Evolutionary conservation across 805 yeast species (phyloP).

Genomic region (Candida sonorensis): DNA sequence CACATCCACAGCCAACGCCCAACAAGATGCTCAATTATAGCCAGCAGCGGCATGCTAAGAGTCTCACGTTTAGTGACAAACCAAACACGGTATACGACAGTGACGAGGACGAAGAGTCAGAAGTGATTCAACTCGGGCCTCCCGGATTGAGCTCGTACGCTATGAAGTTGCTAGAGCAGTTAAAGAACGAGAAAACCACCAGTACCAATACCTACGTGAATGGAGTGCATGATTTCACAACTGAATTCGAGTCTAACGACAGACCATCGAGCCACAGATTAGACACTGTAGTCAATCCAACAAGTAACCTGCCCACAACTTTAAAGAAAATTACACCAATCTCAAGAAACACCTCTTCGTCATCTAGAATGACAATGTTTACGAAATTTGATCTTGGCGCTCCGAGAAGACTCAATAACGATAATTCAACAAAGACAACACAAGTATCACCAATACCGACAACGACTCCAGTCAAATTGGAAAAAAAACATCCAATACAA

Average conservation of each 20-base stretch:
- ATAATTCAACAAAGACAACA: slow-evolving; percentile 7
- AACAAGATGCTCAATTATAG: not conserved
- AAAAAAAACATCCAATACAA: slow-evolving; percentile 12
- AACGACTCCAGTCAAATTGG: slow-evolving; percentile 3
- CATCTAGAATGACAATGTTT: slow-evolving; percentile 5
- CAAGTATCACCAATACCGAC: slow-evolving; percentile 7
- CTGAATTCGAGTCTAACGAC: not conserved
- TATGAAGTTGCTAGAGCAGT: slow-evolving; percentile 38
- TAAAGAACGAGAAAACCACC: slow-evolving; percentile 3
- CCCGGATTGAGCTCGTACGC: slow-evolving; percentile 51
- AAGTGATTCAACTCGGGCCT: slow-evolving; percentile 40
- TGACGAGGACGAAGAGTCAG: slow-evolving; percentile 24
- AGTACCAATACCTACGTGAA: no score
- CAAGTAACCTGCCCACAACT: no score
- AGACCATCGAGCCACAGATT: not conserved
- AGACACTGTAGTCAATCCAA: no score
- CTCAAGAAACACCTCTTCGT: slow-evolving; percentile 4
- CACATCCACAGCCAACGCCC: slow-evolving; percentile 3
- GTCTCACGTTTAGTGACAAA: no score
- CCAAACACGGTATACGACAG: no score
- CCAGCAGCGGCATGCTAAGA: no score
- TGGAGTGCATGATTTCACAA: no score
- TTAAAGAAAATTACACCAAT: slow-evolving; percentile 4
- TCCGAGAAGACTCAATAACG: slow-evolving; percentile 38
- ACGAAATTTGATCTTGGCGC: slow-evolving; percentile 40